phyloP scores from a whole-genome alignment of 1,284 basidiomycete genomes.

The Pascua guehoae region DNA sequence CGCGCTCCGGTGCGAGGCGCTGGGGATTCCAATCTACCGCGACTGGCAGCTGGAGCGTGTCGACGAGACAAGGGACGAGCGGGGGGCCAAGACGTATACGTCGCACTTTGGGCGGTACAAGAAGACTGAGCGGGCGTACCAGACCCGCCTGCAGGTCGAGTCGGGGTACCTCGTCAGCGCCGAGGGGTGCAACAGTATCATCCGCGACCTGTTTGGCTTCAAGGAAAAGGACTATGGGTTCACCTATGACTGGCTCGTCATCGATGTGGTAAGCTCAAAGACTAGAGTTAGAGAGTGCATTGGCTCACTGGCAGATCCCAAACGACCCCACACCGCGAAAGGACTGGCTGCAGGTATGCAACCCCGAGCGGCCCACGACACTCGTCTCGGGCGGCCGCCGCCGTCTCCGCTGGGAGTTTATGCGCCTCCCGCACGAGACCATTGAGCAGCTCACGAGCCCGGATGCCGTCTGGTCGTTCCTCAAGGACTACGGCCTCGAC shows the following conservation, averaged over 20 bases:
- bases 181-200: constrained; percentile 23
- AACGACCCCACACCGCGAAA: background rate
- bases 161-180: constrained; percentile 19
- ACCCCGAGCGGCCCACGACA: constrained; percentile 22
- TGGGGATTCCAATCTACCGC: no score
- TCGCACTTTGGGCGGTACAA: no score
- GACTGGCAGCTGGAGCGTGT: no score
- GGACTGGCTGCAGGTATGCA: constrained; percentile 17
- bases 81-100: no score
- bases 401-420: constrained; percentile 22
- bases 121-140: no score
- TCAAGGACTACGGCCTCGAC: constrained; percentile 14
- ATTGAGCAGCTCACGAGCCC: constrained; percentile 7
- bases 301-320: constrained; percentile 9
- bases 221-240: constrained; percentile 13
- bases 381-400: constrained; percentile 14
- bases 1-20: background rate
- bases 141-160: no score
- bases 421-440: constrained; percentile 17
- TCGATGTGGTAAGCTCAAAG: constrained; percentile 12
- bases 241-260: constrained; percentile 24
- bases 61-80: no score
- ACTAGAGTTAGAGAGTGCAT: no score
- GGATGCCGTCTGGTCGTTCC: constrained; percentile 12
- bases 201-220: constrained; percentile 14